Percentiles rank a stretch among this genome's conserved stretches.
Conservation (phyloP, 1,139 yeast species). For the Blastobotrys ciferrii region DNA sequence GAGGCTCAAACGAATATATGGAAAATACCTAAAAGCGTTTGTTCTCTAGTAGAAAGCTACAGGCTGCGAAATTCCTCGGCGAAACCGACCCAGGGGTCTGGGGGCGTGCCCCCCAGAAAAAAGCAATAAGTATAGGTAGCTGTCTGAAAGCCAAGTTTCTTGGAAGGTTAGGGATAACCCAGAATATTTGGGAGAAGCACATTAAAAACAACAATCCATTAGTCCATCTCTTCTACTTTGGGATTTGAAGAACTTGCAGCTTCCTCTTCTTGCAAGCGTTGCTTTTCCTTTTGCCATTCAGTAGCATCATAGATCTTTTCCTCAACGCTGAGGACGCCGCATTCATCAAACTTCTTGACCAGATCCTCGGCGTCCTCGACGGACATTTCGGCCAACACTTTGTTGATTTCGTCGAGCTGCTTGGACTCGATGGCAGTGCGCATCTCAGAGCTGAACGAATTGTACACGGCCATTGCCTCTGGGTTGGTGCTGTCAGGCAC, state of each 20-base stretch:
- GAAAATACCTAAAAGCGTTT: no score
- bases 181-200: no score
- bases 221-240: constrained; percentile 7
- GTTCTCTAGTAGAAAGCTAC: no score
- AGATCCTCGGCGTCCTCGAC: constrained; percentile 78
- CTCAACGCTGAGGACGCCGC: constrained; percentile 80
- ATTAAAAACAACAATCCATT: no score
- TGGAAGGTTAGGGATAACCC: no score
- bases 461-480: constrained; percentile 52
- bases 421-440: constrained; percentile 73
- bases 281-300: constrained; percentile 56
- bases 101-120: no score
- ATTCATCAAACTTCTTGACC: constrained; percentile 70
- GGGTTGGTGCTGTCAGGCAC: constrained; percentile 55
- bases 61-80: no score
- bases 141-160: no score
- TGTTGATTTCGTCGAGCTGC: constrained; percentile 74
- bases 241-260: neutral
- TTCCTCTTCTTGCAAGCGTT: constrained; percentile 12
- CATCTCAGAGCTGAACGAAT: constrained; percentile 59
- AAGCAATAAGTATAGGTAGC: no score
- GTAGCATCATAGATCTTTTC: constrained; percentile 73
- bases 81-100: no score
- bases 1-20: no score
- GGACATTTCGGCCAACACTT: constrained; percentile 73